Base-by-base conservation (phyloP, 129 eudicot genomes). In the Dittrichia graveolens region DNA sequence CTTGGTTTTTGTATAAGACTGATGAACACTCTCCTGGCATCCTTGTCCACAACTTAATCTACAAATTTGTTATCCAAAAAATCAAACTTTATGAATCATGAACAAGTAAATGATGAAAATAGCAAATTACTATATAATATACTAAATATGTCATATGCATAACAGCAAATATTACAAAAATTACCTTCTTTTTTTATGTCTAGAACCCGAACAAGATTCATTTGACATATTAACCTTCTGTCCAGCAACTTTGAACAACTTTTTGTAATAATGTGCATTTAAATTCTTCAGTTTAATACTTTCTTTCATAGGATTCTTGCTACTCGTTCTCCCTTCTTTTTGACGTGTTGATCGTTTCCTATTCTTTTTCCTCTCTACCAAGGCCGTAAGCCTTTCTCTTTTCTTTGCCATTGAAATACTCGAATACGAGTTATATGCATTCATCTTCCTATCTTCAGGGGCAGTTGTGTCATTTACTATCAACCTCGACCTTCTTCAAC, bases 21-120 rank as follows among this genome's bases (percentile, higher is more conserved):
- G 66, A 69, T 84, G 88, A 56, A 72, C 74, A 35, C 80, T 76
- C 78, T 75, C 69, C n/a, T 11, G 54, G 83, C 88, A 80, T 11
- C 80, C 80, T 80, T 64, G 75, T 73, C 85, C 88, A 52, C 10
- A 42, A 66, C 88, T 80, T 15, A 16, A 40, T 66, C 88, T 84
- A 59, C 65, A 12, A 63, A 46, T 16, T 8, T 31, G 63, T 34
- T 5, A 47, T 35, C 43, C 40, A 67, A 44, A 18, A 13, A 45
- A 40, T 31, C n/a, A 65, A 65, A 35, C 53, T 12, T 24, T 24
- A 24, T 24, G 31, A 24, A 24, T 24, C 31, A 24, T 24, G 31
- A 24, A 24, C 31, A 24, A 24, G 31, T 24, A 24, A 24, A 24
- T 24, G 31, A 24, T 24, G 31, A 24, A 24, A 24, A 24, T 24